phyloP scores from a whole-genome alignment of 2,329 filamentous ascomycete species.

The Aspergillus neoniger region DNA sequence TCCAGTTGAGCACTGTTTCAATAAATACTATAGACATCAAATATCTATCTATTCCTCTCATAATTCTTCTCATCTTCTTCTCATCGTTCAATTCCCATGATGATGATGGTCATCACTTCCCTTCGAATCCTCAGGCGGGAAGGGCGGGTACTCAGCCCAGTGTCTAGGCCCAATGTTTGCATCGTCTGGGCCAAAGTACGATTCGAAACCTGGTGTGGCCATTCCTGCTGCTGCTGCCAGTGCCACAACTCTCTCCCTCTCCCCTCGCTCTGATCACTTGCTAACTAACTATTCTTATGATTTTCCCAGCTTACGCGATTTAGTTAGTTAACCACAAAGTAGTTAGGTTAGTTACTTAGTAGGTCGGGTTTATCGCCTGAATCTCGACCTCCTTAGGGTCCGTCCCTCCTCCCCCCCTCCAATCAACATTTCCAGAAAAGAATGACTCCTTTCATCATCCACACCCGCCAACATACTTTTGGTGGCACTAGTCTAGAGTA shows the following conservation, averaged over 20 bases:
- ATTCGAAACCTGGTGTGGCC: neutral
- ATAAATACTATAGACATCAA: too few relatives aligned
- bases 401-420: neutral
- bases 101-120: neutral
- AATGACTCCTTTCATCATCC: neutral
- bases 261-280: neutral
- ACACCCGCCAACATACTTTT: neutral
- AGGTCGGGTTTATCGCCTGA: neutral
- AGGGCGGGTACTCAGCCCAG: conserved; percentile 17
- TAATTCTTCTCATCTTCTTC: neutral
- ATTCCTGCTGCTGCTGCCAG: neutral
- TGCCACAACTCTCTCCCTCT: neutral
- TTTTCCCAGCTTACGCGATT: neutral
- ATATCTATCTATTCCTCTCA: too few relatives aligned
- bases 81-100: neutral
- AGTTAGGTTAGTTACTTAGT: too few relatives aligned
- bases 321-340: neutral
- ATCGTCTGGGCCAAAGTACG: conserved; percentile 8
- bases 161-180: conserved; percentile 14
- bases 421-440: neutral
- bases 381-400: neutral
- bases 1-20: too few relatives aligned
- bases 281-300: neutral
- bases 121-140: conserved; percentile 8
- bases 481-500: too few relatives aligned